phyloP scores from a whole-genome alignment of 805 yeast genomes.

The Schwanniomyces sp. region DNA sequence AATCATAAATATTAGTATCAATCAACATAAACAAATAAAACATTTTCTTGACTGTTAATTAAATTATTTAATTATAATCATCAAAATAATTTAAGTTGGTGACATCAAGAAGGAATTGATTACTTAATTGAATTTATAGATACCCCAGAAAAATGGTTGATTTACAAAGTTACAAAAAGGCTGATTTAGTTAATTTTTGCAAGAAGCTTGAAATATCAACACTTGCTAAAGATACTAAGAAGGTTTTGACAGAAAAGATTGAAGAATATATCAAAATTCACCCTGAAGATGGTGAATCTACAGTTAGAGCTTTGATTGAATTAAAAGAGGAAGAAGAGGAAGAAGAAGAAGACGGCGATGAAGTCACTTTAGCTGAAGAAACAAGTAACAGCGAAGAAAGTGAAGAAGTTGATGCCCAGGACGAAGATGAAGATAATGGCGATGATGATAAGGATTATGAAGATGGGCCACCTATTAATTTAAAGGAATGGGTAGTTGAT shows the following conservation, averaged over 20 bases:
- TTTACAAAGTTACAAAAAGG: constrained; percentile 35
- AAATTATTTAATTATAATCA: neutral
- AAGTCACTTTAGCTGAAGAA: constrained; percentile 16
- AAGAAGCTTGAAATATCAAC: constrained; percentile 34
- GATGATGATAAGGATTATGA: constrained; percentile 36
- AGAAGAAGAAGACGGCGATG: constrained; percentile 15
- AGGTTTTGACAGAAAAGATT: constrained; percentile 38
- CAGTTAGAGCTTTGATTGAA: constrained; percentile 14
- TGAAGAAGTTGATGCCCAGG: constrained; percentile 12
- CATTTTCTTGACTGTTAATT: neutral
- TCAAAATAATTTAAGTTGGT: neutral
- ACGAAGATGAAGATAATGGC: constrained; percentile 29
- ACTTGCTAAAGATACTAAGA: constrained; percentile 41
- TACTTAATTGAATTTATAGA: neutral
- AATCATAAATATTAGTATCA: neutral
- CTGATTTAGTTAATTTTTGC: constrained; percentile 37
- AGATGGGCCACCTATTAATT: constrained; percentile 39
- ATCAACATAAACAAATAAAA: neutral
- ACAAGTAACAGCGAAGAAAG: constrained; percentile 21
- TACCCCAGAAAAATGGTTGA: constrained; percentile 27
- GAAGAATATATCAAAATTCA: constrained; percentile 24
- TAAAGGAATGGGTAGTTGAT: constrained; percentile 38
- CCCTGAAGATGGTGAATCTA: constrained; percentile 23
- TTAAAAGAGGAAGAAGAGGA: constrained; percentile 22
- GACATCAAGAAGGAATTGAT: neutral